phyloP scores from a whole-genome alignment of 495 filamentous ascomycete genomes.

The Aspergillus bridgeri region DNA sequence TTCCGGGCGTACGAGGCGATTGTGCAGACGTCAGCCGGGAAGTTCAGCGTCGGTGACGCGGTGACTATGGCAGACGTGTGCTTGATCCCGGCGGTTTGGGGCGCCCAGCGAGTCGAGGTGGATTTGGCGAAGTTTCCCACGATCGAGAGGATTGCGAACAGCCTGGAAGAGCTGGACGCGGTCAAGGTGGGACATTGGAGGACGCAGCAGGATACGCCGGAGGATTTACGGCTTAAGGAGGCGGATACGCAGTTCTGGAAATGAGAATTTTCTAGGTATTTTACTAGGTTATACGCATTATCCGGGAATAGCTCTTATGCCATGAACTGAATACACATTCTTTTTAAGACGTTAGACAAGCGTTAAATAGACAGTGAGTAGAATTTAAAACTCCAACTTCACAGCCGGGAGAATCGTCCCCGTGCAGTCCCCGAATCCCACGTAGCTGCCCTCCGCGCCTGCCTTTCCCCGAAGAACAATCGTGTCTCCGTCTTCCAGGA shows the following conservation, averaged over 20 bases:
- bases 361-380: no score
- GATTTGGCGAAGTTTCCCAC: slow-evolving; percentile 40
- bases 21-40: slow-evolving; percentile 31
- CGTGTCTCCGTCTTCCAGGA: slow-evolving; percentile 82
- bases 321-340: not conserved
- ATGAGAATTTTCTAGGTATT: no score
- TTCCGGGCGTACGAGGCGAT: slow-evolving; percentile 46
- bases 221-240: slow-evolving; percentile 38
- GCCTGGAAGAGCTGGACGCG: slow-evolving; percentile 33
- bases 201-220: slow-evolving; percentile 47
- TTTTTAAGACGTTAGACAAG: not conserved
- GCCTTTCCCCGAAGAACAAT: slow-evolving; percentile 68
- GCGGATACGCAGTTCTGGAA: no score
- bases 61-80: slow-evolving; percentile 52
- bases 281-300: no score
- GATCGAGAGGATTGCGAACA: slow-evolving; percentile 34
- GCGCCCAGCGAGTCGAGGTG: slow-evolving; percentile 46
- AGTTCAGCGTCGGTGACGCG: slow-evolving; percentile 48
- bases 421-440: slow-evolving; percentile 72
- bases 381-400: slow-evolving; percentile 18
- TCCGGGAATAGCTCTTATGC: slow-evolving; percentile 6
- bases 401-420: slow-evolving; percentile 54
- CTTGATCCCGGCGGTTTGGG: slow-evolving; percentile 49
- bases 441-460: slow-evolving; percentile 55
- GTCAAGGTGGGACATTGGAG: slow-evolving; percentile 45